Conservation (phyloP, 2,329 filamentous ascomycete species). For the Teratosphaeria pseudoeucalypti region DNA sequence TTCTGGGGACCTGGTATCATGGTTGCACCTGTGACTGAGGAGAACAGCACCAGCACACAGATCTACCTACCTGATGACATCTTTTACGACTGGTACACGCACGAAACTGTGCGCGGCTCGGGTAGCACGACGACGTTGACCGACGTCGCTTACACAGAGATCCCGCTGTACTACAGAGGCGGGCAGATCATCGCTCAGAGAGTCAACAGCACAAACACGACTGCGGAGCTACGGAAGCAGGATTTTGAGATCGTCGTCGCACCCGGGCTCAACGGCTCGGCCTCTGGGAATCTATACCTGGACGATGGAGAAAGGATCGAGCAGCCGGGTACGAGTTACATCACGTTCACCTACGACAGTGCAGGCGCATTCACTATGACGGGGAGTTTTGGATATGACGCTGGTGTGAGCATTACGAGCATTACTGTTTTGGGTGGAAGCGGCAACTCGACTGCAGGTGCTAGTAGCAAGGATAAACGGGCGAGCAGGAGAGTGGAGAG, state of each 20-base stretch:
- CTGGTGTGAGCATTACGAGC: constrained; percentile 12
- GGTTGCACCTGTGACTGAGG: constrained; percentile 45
- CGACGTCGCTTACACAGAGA: constrained; percentile 40
- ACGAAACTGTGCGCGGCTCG: constrained; percentile 34
- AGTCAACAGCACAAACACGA: constrained; percentile 48
- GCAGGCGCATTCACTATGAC: constrained; percentile 38
- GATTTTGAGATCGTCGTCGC: constrained; percentile 64
- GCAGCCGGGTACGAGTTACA: constrained; percentile 45
- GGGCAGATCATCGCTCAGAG: constrained; percentile 56
- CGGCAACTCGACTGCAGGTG: neutral
- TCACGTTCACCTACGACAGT: constrained; percentile 50
- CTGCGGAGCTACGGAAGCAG: constrained; percentile 50
- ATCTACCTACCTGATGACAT: constrained; percentile 48
- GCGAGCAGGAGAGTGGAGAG: neutral
- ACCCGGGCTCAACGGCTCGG: constrained; percentile 50
- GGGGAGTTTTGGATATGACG: constrained; percentile 46
- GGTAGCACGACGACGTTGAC: constrained; percentile 35
- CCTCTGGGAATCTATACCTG: constrained; percentile 59
- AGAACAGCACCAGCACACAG: constrained; percentile 42
- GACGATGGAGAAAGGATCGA: constrained; percentile 64
- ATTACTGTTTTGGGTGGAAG: constrained; percentile 4
- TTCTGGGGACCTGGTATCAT: constrained; percentile 49
- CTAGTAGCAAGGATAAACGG: neutral
- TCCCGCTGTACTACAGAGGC: constrained; percentile 59
- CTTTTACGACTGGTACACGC: constrained; percentile 53